Percentiles rank a stretch among this genome's conserved stretches.
These are phyloP conservation scores for Candida maesae DNA, from an alignment of 805 yeast genomes.

Conservation along the genomic window DNA sequence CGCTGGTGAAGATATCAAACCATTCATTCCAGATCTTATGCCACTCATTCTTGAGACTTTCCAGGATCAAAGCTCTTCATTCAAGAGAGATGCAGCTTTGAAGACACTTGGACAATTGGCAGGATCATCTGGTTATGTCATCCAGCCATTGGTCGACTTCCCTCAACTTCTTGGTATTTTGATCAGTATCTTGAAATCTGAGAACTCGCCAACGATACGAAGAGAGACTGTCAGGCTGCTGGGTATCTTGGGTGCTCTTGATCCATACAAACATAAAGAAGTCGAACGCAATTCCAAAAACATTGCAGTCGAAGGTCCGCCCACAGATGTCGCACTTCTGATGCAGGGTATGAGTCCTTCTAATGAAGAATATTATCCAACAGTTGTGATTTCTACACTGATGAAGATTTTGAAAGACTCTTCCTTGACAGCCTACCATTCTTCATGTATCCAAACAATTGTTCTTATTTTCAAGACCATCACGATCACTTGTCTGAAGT, in stretches of 20 bases:
- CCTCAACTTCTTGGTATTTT: constrained; percentile 84
- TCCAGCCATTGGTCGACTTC: constrained; percentile 86
- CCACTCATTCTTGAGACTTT: constrained; percentile 83
- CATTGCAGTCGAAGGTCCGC: constrained; percentile 67
- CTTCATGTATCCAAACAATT: constrained; percentile 90
- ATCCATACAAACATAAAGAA: constrained; percentile 92
- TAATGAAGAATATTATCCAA: constrained; percentile 88
- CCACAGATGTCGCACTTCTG: constrained; percentile 82
- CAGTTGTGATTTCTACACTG: constrained; percentile 84
- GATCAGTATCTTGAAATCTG: constrained; percentile 77
- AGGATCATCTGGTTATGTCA: constrained; percentile 89
- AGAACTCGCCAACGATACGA: constrained; percentile 66
- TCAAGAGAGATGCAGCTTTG: constrained; percentile 85
- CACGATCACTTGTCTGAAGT: constrained; percentile 87
- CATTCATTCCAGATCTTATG: constrained; percentile 74
- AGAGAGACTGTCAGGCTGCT: constrained; percentile 85
- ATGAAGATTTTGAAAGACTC: constrained; percentile 83
- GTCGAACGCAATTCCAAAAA: constrained; percentile 68
- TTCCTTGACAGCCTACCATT: constrained; percentile 81
- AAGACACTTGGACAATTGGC: constrained; percentile 85
- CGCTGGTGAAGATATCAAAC: constrained; percentile 79
- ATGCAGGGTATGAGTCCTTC: constrained; percentile 96
- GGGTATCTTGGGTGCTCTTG: constrained; percentile 94
- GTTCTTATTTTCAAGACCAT: constrained; percentile 86
- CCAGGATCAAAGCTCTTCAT: constrained; percentile 87